A percentile compares a stretch with the other conserved stretches of the same genome.
Conservation (phyloP, 2,329 filamentous ascomycete species). For the Botrytis squamosa region DNA sequence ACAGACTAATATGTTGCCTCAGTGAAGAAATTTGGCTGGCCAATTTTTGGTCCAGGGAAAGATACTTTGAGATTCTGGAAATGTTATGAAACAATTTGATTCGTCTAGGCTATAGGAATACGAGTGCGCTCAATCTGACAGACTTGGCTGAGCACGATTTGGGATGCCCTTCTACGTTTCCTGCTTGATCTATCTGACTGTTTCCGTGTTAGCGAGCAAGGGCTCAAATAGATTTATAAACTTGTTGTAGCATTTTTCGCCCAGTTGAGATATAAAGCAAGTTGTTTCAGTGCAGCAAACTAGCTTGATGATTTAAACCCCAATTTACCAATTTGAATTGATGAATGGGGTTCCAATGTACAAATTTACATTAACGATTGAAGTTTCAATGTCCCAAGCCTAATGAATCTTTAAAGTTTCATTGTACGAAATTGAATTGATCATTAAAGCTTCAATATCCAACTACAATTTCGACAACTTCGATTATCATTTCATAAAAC, state of each 20-base stretch:
- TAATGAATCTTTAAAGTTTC: neutral
- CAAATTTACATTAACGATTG: neutral
- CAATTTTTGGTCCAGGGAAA: slow-evolving; percentile 16
- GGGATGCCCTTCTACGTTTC: neutral
- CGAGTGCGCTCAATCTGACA: slow-evolving; percentile 27
- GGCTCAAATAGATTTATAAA: neutral
- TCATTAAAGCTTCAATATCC: neutral
- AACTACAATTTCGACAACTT: neutral
- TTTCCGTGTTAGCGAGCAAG: neutral
- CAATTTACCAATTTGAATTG: no score
- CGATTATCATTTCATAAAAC: no score
- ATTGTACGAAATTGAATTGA: neutral
- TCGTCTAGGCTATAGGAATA: slow-evolving; percentile 29
- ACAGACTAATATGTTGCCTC: no score
- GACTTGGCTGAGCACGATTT: slow-evolving; percentile 24
- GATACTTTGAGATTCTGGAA: slow-evolving; percentile 10
- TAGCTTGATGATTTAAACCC: no score
- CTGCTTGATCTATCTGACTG: neutral
- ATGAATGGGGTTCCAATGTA: neutral
- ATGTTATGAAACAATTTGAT: slow-evolving; percentile 8
- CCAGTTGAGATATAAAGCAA: no score
- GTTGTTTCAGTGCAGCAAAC: accelerated
- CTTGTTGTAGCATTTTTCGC: no score
- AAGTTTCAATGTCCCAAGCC: neutral
- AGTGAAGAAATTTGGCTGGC: slow-evolving; percentile 26